Base-by-base conservation (phyloP, 1,284 basidiomycete genomes). In the Athelia psychrophila region DNA sequence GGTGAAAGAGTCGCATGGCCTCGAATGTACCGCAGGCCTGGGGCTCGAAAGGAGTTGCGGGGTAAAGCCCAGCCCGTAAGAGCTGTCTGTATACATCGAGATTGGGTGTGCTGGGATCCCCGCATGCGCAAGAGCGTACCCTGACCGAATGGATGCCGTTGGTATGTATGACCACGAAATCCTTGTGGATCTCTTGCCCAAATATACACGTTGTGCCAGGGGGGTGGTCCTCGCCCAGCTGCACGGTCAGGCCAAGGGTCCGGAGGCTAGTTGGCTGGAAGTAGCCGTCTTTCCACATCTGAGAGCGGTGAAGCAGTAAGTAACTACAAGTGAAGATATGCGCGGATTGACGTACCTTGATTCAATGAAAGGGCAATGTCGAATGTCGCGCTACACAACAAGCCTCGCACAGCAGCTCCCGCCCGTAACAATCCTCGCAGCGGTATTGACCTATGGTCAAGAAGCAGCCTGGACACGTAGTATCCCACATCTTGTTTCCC, bases 41-140 rank as follows among this genome's bases (percentile, higher is more conserved):
- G 4, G 61, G 61, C 9, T 58, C 47, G 3, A 51, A 22, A 8
- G 49, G 50, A 2, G 59, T 56, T 16, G 62, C 52, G 2, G 62
- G 62, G 47, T 50, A 63, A 53, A 52, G 60, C 9, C 54, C 46
- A 19, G 50, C 51, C 12, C 55, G 49, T 15, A 63, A 52, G 12
- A 63, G 54, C 36, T 64, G 62, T 2, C 23, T 24, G 10, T 50
- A 30, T 55, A 12, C 10, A 18, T 46, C 44, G 22, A 46, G 16
- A 13, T 6, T 6, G 40, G 33, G 51, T 5, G 13, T 30, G 27
- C 27, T 13, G 27, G 27, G 27, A 10, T 36, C 35, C 3, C 12
- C 10, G 33, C 61, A 63, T 13, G 54, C 53, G 36, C 61, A 62
- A 35, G 54, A 60, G 33, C 55, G 38, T 15, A 61, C 18, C 10